A percentile compares a stretch with the other conserved stretches of the same genome.
phyloP scores from a whole-genome alignment of 2,329 filamentous ascomycete species.

The Dactylellina leptospora region DNA sequence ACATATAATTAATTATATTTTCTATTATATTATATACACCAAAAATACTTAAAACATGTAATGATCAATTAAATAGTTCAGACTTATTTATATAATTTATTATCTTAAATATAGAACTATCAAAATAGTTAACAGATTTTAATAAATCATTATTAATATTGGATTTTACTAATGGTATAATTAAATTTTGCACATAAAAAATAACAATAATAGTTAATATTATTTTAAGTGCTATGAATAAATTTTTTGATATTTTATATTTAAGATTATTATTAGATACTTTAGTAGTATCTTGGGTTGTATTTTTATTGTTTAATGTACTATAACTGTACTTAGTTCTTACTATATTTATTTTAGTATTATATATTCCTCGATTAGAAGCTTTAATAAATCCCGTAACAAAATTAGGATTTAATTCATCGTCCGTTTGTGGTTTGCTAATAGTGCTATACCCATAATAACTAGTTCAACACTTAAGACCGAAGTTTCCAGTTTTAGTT shows the following conservation, averaged over 20 bases:
- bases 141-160: conserved; percentile 20
- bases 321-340: conserved; percentile 8
- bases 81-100: conserved; percentile 34
- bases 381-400: neutral
- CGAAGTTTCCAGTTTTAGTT: conserved; percentile 13
- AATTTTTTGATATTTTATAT: conserved; percentile 32
- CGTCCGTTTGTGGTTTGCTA: neutral
- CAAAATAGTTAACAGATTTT: conserved; percentile 17
- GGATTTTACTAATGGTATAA: conserved; percentile 26
- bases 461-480: conserved; percentile 3
- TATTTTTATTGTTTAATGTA: conserved; percentile 15
- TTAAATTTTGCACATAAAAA: conserved; percentile 42
- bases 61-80: conserved; percentile 32
- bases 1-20: conserved; percentile 25
- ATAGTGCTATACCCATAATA: conserved; percentile 13
- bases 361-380: conserved; percentile 4
- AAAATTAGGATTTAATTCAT: conserved; percentile 4
- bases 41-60: conserved; percentile 36
- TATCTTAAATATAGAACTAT: conserved; percentile 20
- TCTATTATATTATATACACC: conserved; percentile 33
- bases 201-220: conserved; percentile 29
- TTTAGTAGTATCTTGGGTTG: conserved; percentile 20
- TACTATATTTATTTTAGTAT: conserved; percentile 18
- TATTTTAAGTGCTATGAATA: conserved; percentile 29
- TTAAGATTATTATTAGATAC: conserved; percentile 43